phyloP scores from a whole-genome alignment of 495 filamentous ascomycete species.

The Halenospora varia region DNA sequence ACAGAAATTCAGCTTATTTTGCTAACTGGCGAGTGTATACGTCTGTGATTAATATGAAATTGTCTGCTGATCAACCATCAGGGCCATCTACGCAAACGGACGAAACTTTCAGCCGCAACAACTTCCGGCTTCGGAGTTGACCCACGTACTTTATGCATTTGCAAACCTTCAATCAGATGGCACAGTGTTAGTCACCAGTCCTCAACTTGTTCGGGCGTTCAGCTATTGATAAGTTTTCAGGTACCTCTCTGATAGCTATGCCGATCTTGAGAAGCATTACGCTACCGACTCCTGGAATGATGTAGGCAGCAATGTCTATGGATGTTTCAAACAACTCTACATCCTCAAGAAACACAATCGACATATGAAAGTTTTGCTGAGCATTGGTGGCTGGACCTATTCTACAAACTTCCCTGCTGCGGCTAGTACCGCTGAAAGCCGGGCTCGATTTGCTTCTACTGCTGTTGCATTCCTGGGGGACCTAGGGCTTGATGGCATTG shows the following conservation, averaged over 20 bases:
- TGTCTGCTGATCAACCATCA: too few relatives aligned
- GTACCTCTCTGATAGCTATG: slow-evolving; percentile 48
- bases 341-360: slow-evolving; percentile 82
- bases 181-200: slow-evolving; percentile 56
- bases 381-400: slow-evolving; percentile 91
- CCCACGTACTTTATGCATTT: slow-evolving; percentile 84
- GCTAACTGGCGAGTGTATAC: too few relatives aligned
- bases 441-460: slow-evolving; percentile 58
- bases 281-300: slow-evolving; percentile 53
- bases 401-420: slow-evolving; percentile 71
- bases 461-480: slow-evolving; percentile 51
- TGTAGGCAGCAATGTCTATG: slow-evolving; percentile 70
- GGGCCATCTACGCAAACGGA: slow-evolving; percentile 87
- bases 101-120: slow-evolving; percentile 74
- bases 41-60: too few relatives aligned
- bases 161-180: slow-evolving; percentile 78
- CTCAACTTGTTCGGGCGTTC: too few relatives aligned
- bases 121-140: slow-evolving; percentile 72
- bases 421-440: slow-evolving; percentile 50
- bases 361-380: slow-evolving; percentile 78
- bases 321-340: slow-evolving; percentile 83
- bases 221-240: slow-evolving; percentile 19
- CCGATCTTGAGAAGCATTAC: slow-evolving; percentile 75
- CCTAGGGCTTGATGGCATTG: slow-evolving; percentile 53
- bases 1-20: too few relatives aligned